phyloP scores from a whole-genome alignment of 2,329 filamentous ascomycete genomes.

The Colletotrichum camelliae region DNA sequence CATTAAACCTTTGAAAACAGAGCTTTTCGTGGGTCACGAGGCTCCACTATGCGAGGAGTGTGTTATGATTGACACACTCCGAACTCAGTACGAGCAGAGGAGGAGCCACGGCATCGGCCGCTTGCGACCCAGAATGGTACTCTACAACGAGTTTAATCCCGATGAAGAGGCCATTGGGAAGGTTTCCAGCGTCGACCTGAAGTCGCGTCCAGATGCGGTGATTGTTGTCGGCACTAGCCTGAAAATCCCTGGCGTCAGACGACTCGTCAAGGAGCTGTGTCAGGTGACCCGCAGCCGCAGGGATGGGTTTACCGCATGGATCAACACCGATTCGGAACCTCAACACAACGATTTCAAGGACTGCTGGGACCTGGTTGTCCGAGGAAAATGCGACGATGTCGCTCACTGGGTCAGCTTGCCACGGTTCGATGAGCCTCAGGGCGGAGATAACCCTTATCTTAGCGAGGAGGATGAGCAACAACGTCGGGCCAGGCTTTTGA shows the following conservation, averaged over 20 bases:
- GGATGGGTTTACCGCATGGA: constrained; percentile 90
- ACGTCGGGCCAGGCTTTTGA: constrained; percentile 38
- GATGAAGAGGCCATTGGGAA: constrained; percentile 96
- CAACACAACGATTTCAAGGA: constrained; percentile 85
- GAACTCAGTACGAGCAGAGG: constrained; percentile 79
- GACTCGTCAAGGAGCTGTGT: constrained; percentile 91
- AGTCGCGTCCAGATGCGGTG: constrained; percentile 85
- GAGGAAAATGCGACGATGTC: constrained; percentile 86
- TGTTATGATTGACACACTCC: constrained; percentile 74
- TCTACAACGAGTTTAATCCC: constrained; percentile 97
- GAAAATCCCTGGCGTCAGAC: constrained; percentile 90
- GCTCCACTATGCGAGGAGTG: constrained; percentile 82
- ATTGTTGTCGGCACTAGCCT: constrained; percentile 95
- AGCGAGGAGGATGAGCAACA: constrained; percentile 47
- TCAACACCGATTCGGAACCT: constrained; percentile 88
- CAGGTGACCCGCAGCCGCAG: constrained; percentile 80
- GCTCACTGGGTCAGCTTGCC: constrained; percentile 73
- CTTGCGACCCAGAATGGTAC: constrained; percentile 88
- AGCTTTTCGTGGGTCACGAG: constrained; percentile 82
- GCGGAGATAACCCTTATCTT: constrained; percentile 53
- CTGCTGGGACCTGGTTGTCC: constrained; percentile 91
- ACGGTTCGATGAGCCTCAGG: constrained; percentile 62
- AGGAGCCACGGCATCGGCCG: constrained; percentile 92
- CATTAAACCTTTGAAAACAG: constrained; percentile 76
- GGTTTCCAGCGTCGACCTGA: constrained; percentile 85